Percentiles rank a stretch among this genome's conserved stretches.
phyloP scores from a whole-genome alignment of 257 asterid species.

The Salvia hispanica region DNA sequence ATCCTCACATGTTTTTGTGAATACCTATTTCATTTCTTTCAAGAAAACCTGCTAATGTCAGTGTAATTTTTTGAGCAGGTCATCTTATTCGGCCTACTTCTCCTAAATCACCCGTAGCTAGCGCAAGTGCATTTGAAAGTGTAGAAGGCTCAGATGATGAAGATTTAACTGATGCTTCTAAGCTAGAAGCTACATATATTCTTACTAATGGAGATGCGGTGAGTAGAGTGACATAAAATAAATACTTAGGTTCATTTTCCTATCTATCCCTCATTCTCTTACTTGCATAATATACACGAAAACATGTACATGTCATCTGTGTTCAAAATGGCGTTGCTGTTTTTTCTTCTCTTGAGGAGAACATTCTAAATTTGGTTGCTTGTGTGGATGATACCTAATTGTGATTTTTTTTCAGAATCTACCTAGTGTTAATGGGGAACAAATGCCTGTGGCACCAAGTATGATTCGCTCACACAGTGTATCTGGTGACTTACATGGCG shows the following conservation, averaged over 20 bases:
- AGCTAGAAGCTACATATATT: conserved; percentile 58
- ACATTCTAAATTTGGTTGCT: conserved; percentile 7
- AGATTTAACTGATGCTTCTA: conserved; percentile 59
- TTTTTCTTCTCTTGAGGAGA: conserved; percentile 8
- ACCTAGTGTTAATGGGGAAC: conserved; percentile 61
- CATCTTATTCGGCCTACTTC: conserved; percentile 71
- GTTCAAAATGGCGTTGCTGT: not conserved
- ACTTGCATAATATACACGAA: not conserved
- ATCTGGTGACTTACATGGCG: conserved; percentile 89
- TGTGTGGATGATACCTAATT: conserved; percentile 33
- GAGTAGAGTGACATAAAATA: conserved; percentile 34
- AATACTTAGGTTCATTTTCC: conserved; percentile 15
- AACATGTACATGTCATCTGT: not conserved
- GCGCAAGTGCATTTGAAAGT: conserved; percentile 94
- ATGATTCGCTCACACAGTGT: conserved; percentile 87
- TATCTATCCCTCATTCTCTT: conserved; percentile 27
- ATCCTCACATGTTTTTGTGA: conserved; percentile 14
- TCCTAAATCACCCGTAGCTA: conserved; percentile 89
- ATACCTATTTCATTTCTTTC: conserved; percentile 23
- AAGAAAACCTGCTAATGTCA: conserved; percentile 43
- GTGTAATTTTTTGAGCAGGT: conserved; percentile 51
- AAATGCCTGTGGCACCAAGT: conserved; percentile 58
- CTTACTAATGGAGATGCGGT: conserved; percentile 77
- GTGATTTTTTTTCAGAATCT: conserved; percentile 49
- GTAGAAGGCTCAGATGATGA: conserved; percentile 94